These are phyloP conservation scores for Beauveria australis DNA, from an alignment of 2,329 filamentous ascomycete genomes.

Conservation along the genomic window DNA sequence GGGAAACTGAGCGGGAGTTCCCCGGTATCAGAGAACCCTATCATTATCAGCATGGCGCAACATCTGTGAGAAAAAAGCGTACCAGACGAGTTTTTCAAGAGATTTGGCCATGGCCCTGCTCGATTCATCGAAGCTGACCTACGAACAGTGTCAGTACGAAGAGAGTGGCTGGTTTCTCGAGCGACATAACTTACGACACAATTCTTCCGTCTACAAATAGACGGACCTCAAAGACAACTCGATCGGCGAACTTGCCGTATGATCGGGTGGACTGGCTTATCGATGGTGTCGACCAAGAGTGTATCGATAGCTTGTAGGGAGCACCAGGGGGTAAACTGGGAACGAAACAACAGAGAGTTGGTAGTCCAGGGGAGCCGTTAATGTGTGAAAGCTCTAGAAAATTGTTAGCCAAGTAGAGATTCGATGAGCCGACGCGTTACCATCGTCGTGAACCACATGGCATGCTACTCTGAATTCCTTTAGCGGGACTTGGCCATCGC, in stretches of 20 bases:
- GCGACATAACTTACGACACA: constrained; percentile 43
- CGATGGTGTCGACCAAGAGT: constrained; percentile 60
- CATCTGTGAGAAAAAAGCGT: constrained; percentile 7
- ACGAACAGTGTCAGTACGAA: neutral
- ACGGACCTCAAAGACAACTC: constrained; percentile 55
- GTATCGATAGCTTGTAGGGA: constrained; percentile 65
- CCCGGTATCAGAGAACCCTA: constrained; percentile 47
- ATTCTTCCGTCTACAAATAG: constrained; percentile 61
- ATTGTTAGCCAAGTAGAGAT: neutral
- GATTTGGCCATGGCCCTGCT: constrained; percentile 40
- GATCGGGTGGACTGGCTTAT: constrained; percentile 49
- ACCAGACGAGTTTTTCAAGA: constrained; percentile 39
- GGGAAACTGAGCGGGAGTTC: constrained; percentile 63
- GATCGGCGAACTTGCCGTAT: constrained; percentile 47
- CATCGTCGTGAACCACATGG: constrained; percentile 52
- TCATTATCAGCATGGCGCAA: neutral
- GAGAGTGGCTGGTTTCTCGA: neutral
- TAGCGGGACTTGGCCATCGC: constrained; percentile 57
- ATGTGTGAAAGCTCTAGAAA: constrained; percentile 43
- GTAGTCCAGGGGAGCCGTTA: constrained; percentile 43
- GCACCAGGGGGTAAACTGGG: constrained; percentile 51
- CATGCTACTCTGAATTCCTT: constrained; percentile 79
- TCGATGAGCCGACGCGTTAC: constrained; percentile 18
- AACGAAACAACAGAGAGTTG: constrained; percentile 63
- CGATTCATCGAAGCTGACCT: constrained; percentile 50